These are phyloP conservation scores for Gymnopus androsaceus DNA, from an alignment of 1,284 basidiomycete species.

Conservation along the genomic window DNA sequence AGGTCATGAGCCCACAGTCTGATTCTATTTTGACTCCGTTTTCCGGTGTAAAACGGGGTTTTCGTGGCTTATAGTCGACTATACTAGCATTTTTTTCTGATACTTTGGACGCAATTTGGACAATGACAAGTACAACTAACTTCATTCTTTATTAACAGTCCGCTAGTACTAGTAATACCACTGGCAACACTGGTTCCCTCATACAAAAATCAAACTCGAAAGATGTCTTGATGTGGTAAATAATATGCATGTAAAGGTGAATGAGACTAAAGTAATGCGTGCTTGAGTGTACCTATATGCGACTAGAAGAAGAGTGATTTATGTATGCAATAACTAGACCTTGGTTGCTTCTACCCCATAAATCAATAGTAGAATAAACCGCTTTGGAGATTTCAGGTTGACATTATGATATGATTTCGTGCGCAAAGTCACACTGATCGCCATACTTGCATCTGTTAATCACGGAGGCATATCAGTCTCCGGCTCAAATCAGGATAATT, in stretches of 20 bases:
- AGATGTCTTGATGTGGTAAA: too few relatives aligned
- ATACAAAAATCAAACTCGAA: too few relatives aligned
- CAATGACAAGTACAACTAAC: too few relatives aligned
- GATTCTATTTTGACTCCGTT: too few relatives aligned
- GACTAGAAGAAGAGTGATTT: neutral
- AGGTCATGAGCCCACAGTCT: too few relatives aligned
- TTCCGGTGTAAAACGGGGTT: too few relatives aligned
- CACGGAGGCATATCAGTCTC: conserved; percentile 50
- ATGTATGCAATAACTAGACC: conserved; percentile 3
- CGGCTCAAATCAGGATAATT: conserved; percentile 39
- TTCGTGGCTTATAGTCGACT: too few relatives aligned
- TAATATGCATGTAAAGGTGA: neutral
- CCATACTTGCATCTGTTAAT: conserved; percentile 80
- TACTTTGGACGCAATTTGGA: too few relatives aligned
- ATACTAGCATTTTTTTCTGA: too few relatives aligned
- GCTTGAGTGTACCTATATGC: neutral
- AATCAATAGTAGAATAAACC: neutral
- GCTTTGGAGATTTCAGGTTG: neutral
- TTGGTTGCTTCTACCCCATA: neutral
- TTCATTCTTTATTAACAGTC: too few relatives aligned
- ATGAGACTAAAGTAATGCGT: neutral
- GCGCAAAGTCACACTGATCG: conserved; percentile 80
- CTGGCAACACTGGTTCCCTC: too few relatives aligned
- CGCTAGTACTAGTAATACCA: too few relatives aligned
- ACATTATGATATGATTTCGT: conserved; percentile 42